Conservation (phyloP, 1,284 basidiomycete species). For the Leccinum pachyderme region DNA sequence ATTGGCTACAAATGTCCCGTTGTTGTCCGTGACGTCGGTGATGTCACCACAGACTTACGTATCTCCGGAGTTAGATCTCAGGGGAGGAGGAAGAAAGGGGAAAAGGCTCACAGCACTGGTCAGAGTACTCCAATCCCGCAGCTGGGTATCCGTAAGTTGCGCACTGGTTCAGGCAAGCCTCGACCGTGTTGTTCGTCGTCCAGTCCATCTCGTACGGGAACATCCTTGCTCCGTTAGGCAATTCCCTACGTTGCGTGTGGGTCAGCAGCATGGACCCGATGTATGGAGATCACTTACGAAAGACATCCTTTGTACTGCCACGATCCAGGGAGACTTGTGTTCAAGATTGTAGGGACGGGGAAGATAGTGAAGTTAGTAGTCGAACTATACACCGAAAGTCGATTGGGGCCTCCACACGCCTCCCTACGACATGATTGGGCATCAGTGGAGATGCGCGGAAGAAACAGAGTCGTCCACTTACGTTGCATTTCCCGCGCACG, state of each 20-base stretch:
- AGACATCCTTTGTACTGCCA: constrained; percentile 69
- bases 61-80: neutral
- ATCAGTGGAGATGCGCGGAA: constrained; percentile 41
- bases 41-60: constrained; percentile 64
- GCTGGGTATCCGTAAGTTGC: constrained; percentile 63
- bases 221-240: constrained; percentile 37
- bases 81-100: neutral
- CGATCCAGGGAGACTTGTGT: constrained; percentile 54
- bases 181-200: constrained; percentile 58
- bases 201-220: constrained; percentile 62
- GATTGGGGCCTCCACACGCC: constrained; percentile 67
- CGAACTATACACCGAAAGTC: constrained; percentile 66
- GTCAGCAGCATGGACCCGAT: neutral
- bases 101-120: constrained; percentile 61
- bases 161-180: constrained; percentile 62
- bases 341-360: constrained; percentile 59
- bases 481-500: constrained; percentile 63
- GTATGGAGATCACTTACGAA: constrained; percentile 39
- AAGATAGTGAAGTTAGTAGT: constrained; percentile 48
- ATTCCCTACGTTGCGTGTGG: constrained; percentile 39
- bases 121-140: constrained; percentile 56
- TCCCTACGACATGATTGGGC: constrained; percentile 48
- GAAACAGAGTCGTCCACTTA: constrained; percentile 52
- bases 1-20: constrained; percentile 43
- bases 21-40: constrained; percentile 46